Evolutionary conservation across 768 basidiomycete species (phyloP).

Genomic region (Amanita pallidorosea): DNA sequence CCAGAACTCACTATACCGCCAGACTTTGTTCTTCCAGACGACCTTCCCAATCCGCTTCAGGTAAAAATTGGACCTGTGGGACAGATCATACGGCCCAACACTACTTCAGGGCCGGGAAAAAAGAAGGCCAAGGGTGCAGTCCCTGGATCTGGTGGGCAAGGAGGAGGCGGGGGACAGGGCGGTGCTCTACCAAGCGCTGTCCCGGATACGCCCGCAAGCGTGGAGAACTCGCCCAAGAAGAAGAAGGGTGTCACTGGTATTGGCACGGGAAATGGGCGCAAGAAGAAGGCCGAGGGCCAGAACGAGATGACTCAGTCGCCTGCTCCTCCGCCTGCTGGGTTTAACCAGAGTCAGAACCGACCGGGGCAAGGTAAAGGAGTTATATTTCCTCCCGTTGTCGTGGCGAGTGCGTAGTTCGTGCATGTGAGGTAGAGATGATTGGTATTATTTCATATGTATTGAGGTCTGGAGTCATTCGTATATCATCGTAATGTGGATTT

Average conservation of each 20-base stretch:
- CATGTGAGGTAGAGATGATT: background rate
- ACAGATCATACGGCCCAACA: constrained; percentile 49
- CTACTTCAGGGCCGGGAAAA: constrained; percentile 40
- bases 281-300: constrained; percentile 25
- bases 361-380: background rate
- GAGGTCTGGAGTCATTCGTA: background rate
- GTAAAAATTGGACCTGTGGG: constrained; percentile 73
- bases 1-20: constrained; percentile 12
- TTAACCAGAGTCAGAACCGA: constrained; percentile 2
- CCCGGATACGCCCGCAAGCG: background rate
- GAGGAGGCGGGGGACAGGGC: constrained; percentile 4
- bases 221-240: constrained; percentile 23
- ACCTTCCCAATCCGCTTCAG: constrained; percentile 44
- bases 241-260: constrained; percentile 30
- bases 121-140: constrained; percentile 34
- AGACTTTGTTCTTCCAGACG: constrained; percentile 48
- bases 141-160: background rate
- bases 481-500: too few relatives aligned
- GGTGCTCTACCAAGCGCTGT: constrained; percentile 11
- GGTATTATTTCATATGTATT: constrained; percentile 3
- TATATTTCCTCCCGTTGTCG: constrained; percentile 2
- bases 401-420: constrained; percentile 1
- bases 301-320: constrained; percentile 1
- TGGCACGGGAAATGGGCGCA: constrained; percentile 34
- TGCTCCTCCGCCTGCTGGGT: background rate